Evolutionary conservation across 192 early-diverging fungal genomes (phyloP).

Genomic region (Podila verticillata): DNA sequence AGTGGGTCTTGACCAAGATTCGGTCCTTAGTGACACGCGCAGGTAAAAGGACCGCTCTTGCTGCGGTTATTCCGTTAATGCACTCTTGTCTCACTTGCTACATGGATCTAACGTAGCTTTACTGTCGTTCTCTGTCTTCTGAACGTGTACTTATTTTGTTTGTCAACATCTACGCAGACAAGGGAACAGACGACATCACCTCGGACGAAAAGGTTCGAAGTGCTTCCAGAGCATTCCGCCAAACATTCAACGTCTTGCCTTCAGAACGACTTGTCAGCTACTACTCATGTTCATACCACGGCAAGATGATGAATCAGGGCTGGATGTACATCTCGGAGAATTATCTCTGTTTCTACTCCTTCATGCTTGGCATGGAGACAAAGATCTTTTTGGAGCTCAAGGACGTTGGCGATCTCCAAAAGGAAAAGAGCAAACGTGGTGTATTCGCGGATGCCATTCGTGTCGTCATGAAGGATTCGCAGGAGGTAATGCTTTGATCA

Average conservation of each 20-base stretch:
- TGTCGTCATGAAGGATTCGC: slow-evolving; percentile 82
- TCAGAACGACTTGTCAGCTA: slow-evolving; percentile 93
- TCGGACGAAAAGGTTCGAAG: slow-evolving; percentile 88
- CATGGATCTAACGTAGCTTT: not conserved
- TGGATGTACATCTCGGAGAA: slow-evolving; percentile 98
- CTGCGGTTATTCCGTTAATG: not conserved
- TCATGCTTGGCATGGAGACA: slow-evolving; percentile 92
- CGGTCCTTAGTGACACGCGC: slow-evolving; percentile 83
- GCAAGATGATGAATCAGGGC: slow-evolving; percentile 88
- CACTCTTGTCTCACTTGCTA: not conserved
- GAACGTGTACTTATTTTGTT: no score
- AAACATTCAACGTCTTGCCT: slow-evolving; percentile 84
- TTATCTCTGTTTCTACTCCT: slow-evolving; percentile 95
- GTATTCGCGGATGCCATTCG: slow-evolving; percentile 89
- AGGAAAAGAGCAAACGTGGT: slow-evolving; percentile 91
- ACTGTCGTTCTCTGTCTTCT: no score
- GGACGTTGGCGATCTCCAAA: slow-evolving; percentile 87
- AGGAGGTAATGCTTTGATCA: slow-evolving; percentile 64
- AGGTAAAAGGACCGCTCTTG: slow-evolving; percentile 53
- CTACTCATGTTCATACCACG: slow-evolving; percentile 92
- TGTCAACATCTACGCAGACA: slow-evolving; percentile 60
- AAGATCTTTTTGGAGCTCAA: slow-evolving; percentile 92
- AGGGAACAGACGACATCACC: slow-evolving; percentile 81
- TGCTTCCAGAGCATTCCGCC: slow-evolving; percentile 88
- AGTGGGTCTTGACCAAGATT: slow-evolving; percentile 92